Evolutionary conservation across 2,329 filamentous ascomycete species (phyloP).

Genomic region (Cladophialophora immunda): DNA sequence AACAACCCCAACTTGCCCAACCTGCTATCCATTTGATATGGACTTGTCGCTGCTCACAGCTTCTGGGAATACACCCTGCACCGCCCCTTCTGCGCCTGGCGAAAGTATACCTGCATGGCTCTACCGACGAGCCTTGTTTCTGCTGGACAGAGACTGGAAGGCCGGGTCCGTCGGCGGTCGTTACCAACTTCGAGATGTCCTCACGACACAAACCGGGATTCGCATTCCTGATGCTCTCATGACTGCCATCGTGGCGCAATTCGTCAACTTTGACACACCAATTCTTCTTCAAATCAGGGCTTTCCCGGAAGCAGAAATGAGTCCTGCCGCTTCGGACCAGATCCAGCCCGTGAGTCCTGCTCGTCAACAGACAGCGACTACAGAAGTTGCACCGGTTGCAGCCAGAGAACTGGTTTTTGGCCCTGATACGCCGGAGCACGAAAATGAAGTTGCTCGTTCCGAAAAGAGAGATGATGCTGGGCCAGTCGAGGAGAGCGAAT

Average conservation of each 20-base stretch:
- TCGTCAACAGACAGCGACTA: neutral
- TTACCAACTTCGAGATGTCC: neutral
- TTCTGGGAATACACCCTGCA: neutral
- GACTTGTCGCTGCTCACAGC: neutral
- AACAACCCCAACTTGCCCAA: neutral
- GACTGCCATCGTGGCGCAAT: slow-evolving; percentile 1
- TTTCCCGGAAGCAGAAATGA: slow-evolving; percentile 16
- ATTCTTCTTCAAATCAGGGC: neutral
- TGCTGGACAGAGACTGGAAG: slow-evolving; percentile 5
- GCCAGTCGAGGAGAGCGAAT: neutral
- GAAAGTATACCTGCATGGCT: slow-evolving; percentile 12
- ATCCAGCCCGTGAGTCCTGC: neutral
- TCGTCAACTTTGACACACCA: neutral
- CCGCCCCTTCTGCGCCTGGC: neutral
- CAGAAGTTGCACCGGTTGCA: neutral
- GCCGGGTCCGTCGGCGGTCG: neutral
- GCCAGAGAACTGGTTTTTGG: too few relatives aligned
- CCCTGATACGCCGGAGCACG: neutral
- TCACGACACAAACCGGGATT: slow-evolving; percentile 4
- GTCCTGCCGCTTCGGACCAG: slow-evolving; percentile 1
- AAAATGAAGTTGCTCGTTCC: neutral
- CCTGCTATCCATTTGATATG: neutral
- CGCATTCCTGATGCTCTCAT: slow-evolving; percentile 2
- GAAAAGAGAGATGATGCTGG: neutral
- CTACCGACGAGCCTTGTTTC: slow-evolving; percentile 7